Base-by-base conservation (phyloP, 495 filamentous ascomycete species). In the Penicillium dipodomyicola region DNA sequence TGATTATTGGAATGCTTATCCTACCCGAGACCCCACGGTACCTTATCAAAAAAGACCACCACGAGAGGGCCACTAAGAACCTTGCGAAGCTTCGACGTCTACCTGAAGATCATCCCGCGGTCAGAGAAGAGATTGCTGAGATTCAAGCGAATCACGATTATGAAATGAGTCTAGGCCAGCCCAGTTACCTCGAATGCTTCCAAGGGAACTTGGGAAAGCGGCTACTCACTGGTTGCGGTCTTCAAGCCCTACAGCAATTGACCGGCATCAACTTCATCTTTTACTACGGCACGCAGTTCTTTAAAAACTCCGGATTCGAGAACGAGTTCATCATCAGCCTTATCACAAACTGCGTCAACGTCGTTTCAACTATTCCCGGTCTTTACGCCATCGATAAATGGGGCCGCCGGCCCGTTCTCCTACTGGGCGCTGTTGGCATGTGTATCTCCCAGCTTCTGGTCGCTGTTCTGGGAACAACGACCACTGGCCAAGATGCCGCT, bases 171-270 rank as follows among this genome's bases (percentile, higher is more conserved):
- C 69, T 82, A 51, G 75, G 82, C 5, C 63, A 82, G 50, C 75
- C 68, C 32, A 80, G 74, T 52, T 86, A 79, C 83, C 63, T 71
- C 53, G 80, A 77, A 58, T 89, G 82, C 69, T 87, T 87, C 74
- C 81, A 74, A 67, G 85, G 83, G 49, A 78, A 76, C n/a, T 73
- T 87, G 56, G 30, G 53, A 33, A 43, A 58, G 20, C 75, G 59
- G 50, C 84, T 85, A 25, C 78, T 89, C 56, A 77, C 87, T 23
- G 88, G 87, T 54, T 84, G 80, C 23, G 79, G 78, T 6, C 69
- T 90, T 46, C 87, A 91, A 73, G 86, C 87, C 80, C 84, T 88
- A 77, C 87, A 90, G 73, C 87, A 89, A 67, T 74, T 90, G 74
- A 83, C 88, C 25, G 88, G 88, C 62, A 83, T 92, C 69, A 91